A percentile compares a stretch with the other conserved stretches of the same genome.
Evolutionary conservation across 2,329 filamentous ascomycete species (phyloP).

Genomic region (Arachnomyces sp.): DNA sequence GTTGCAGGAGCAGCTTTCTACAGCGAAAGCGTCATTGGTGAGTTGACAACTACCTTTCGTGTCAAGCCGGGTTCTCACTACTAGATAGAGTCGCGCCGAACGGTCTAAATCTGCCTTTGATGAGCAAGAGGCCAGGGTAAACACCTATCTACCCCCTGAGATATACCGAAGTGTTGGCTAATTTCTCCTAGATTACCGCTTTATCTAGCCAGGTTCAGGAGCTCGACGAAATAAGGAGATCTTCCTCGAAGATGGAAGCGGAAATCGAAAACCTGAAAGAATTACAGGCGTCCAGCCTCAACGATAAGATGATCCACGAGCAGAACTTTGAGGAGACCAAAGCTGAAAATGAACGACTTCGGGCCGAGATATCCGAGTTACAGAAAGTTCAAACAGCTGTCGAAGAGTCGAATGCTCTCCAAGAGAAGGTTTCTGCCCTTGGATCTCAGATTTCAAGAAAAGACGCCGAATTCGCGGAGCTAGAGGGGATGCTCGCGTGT

Average conservation of each 20-base stretch:
- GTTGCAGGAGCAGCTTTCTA: constrained; percentile 16
- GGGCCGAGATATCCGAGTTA: constrained; percentile 9
- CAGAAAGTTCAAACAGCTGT: constrained; percentile 2
- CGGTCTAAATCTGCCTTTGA: too few relatives aligned
- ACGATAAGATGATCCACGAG: constrained; percentile 2
- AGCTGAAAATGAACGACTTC: constrained; percentile 11
- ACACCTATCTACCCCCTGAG: too few relatives aligned
- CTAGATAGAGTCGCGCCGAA: too few relatives aligned
- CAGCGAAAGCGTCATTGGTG: constrained; percentile 20
- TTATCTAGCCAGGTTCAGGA: constrained; percentile 3
- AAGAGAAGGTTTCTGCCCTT: constrained; percentile 8
- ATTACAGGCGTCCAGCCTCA: constrained; percentile 4
- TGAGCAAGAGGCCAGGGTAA: too few relatives aligned
- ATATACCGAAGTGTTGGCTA: too few relatives aligned
- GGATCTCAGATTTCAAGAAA: constrained; percentile 23
- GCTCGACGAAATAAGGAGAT: constrained; percentile 16
- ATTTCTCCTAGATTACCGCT: too few relatives aligned
- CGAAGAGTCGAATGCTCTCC: constrained; percentile 5
- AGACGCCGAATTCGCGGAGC: constrained; percentile 21
- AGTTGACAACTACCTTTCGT: not conserved
- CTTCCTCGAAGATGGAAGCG: constrained; percentile 11
- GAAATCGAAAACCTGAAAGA: constrained; percentile 18
- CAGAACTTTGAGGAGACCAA: constrained; percentile 9
- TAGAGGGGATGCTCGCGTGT: constrained; percentile 17
- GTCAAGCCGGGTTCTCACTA: too few relatives aligned